Conservation (phyloP, 2,329 filamentous ascomycete species). For the Cladosporium sp. region DNA sequence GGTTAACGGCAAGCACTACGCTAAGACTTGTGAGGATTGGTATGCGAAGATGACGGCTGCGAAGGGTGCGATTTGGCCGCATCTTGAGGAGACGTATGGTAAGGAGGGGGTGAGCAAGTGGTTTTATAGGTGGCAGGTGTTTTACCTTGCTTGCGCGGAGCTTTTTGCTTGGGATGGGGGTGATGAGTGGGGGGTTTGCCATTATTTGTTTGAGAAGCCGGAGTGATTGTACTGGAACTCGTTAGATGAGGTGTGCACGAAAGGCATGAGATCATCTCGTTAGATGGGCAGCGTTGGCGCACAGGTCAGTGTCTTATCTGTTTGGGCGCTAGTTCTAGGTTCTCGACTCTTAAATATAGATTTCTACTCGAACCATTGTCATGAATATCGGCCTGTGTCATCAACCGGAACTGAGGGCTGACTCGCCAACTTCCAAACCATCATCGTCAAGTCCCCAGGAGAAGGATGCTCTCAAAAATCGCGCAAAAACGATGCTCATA, state of each 20-base stretch:
- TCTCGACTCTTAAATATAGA: background rate
- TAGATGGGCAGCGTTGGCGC: background rate
- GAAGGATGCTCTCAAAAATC: background rate
- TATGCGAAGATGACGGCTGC: conserved; percentile 59
- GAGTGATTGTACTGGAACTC: background rate
- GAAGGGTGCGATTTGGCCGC: conserved; percentile 63
- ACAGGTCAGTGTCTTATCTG: background rate
- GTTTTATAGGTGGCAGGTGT: conserved; percentile 72
- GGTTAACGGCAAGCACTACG: conserved; percentile 68
- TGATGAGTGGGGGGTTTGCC: conserved; percentile 67
- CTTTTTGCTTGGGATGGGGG: conserved; percentile 66
- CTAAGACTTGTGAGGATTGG: conserved; percentile 71
- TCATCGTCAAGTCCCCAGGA: background rate
- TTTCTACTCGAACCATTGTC: background rate
- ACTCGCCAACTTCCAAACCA: background rate
- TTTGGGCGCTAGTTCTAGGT: background rate
- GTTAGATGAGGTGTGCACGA: background rate
- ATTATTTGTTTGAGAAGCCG: conserved; percentile 66
- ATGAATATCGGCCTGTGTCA: background rate
- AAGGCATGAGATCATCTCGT: background rate
- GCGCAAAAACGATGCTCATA: conserved; percentile 9
- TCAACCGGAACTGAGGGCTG: background rate
- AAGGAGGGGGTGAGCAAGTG: conserved; percentile 60
- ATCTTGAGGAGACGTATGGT: conserved; percentile 65
- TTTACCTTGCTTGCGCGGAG: conserved; percentile 71